Evolutionary conservation across 202 grass and related monocot genomes (phyloP).

Genomic region (Schoenoplectus triqueter): DNA sequence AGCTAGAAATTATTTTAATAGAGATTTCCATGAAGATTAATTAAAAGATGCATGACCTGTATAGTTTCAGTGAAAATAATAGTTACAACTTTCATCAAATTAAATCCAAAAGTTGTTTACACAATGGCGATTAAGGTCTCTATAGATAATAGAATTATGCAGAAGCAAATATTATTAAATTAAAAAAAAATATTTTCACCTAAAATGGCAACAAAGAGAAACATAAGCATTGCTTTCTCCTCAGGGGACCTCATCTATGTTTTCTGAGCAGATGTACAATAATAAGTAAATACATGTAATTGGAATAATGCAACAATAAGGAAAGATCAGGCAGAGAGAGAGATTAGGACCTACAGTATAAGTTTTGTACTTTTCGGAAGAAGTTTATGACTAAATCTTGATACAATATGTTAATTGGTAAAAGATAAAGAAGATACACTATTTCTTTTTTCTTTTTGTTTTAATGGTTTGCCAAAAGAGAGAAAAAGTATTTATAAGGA

Average conservation of each 20-base stretch:
- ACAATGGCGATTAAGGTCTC: background rate
- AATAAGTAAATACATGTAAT: no score
- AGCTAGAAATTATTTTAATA: background rate
- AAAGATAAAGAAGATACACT: no score
- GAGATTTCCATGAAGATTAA: background rate
- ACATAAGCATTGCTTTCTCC: constrained; percentile 47
- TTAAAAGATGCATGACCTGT: background rate
- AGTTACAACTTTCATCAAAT: background rate
- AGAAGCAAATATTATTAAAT: background rate
- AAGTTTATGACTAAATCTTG: no score
- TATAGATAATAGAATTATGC: background rate
- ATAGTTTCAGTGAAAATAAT: background rate
- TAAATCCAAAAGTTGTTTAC: no score
- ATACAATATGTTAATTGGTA: no score
- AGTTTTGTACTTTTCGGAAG: no score
- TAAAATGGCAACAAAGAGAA: constrained; percentile 40
- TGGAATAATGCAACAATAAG: no score
- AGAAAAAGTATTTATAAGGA: no score
- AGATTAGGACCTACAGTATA: no score
- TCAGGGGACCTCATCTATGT: constrained; percentile 29
- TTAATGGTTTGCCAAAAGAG: no score
- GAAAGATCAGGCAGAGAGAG: no score
- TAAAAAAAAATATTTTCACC: constrained; percentile 43
- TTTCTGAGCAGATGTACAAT: constrained; percentile 5
- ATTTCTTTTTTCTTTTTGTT: no score